These are phyloP conservation scores for Apophysomyces trapeziformis DNA, from an alignment of 371 early-diverging fungal species.

Conservation along the genomic window DNA sequence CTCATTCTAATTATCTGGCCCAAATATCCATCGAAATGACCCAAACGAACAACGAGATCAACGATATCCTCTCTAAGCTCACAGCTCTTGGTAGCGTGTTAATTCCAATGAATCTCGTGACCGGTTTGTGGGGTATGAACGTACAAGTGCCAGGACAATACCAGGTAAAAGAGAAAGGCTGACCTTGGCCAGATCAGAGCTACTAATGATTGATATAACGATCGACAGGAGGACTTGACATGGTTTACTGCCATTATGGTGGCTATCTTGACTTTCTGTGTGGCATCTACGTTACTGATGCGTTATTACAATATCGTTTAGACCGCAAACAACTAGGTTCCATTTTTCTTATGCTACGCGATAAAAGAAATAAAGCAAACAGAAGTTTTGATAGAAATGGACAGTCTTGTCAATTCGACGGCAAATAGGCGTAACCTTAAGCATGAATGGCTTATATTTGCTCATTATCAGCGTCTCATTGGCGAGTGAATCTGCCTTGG, in stretches of 20 bases:
- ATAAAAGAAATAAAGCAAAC: no score
- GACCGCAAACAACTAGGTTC: neutral
- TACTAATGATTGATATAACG: neutral
- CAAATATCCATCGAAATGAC: slow-evolving; percentile 97
- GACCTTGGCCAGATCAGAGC: neutral
- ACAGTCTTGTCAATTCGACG: no score
- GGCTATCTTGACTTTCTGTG: slow-evolving; percentile 39
- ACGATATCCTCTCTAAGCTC: slow-evolving; percentile 88
- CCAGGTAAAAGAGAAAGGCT: slow-evolving; percentile 20
- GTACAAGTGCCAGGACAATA: slow-evolving; percentile 79
- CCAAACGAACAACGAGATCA: slow-evolving; percentile 89
- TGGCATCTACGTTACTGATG: slow-evolving; percentile 42
- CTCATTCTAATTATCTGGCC: slow-evolving; percentile 95
- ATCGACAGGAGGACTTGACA: slow-evolving; percentile 44
- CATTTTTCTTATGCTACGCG: no score
- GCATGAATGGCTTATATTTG: no score
- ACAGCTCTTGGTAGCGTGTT: slow-evolving; percentile 93
- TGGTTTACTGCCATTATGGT: slow-evolving; percentile 71
- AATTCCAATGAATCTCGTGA: slow-evolving; percentile 93
- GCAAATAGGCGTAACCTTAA: no score
- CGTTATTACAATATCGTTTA: slow-evolving; percentile 39
- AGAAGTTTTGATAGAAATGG: no score
- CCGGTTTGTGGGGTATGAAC: slow-evolving; percentile 94
- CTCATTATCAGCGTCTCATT: no score
- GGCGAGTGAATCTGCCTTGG: no score